Percentiles rank a stretch among this genome's conserved stretches.
Conservation (phyloP, 495 filamentous ascomycete species). For the Astrothelium subdiscretum region DNA sequence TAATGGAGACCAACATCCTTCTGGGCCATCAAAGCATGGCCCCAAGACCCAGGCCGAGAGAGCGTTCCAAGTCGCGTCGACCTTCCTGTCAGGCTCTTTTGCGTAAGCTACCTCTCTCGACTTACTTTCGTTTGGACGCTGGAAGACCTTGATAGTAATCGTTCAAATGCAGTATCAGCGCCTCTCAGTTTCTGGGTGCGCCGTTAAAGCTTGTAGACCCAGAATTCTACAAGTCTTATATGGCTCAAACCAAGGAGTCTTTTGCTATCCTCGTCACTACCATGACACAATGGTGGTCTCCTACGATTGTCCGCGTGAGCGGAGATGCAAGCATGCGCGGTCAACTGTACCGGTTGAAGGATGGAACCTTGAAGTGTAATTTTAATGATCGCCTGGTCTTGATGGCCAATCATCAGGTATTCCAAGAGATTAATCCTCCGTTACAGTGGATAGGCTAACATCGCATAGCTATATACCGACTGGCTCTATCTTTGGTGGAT, state of each 20-base stretch:
- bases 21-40: conserved; percentile 27
- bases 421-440: background rate
- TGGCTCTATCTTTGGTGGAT: conserved; percentile 36
- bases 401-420: conserved; percentile 33
- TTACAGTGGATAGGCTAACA: background rate
- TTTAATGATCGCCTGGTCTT: conserved; percentile 30
- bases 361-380: conserved; percentile 29
- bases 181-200: conserved; percentile 31
- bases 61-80: conserved; percentile 29
- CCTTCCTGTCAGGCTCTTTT: conserved; percentile 28
- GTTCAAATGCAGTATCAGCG: conserved; percentile 21
- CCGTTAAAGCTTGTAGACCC: conserved; percentile 31
- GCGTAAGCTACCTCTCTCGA: conserved; percentile 15
- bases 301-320: conserved; percentile 30
- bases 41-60: conserved; percentile 28
- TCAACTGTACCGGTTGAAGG: conserved; percentile 27
- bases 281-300: conserved; percentile 32
- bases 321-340: conserved; percentile 30
- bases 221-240: conserved; percentile 30
- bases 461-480: conserved; percentile 27
- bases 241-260: conserved; percentile 34
- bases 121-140: background rate
- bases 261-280: conserved; percentile 33
- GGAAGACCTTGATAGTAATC: background rate
- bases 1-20: conserved; percentile 24